phyloP scores from a whole-genome alignment of 1,284 basidiomycete genomes.

The Leccinum griseonigrum region DNA sequence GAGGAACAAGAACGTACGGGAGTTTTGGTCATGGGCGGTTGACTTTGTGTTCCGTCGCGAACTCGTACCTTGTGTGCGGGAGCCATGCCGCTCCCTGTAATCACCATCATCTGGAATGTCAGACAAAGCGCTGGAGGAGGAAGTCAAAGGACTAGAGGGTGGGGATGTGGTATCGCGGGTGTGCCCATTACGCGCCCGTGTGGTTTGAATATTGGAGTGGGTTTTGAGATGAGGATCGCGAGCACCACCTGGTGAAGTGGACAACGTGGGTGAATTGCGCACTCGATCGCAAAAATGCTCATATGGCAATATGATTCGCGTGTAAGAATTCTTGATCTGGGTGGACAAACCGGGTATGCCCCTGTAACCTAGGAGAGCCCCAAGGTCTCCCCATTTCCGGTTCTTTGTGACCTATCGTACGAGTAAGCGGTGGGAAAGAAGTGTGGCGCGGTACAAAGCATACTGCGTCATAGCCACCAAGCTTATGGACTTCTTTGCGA shows the following conservation, averaged over 20 bases:
- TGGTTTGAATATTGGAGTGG: conserved; percentile 39
- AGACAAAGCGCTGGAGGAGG: conserved; percentile 69
- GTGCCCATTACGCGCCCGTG: conserved; percentile 39
- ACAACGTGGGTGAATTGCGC: conserved; percentile 56
- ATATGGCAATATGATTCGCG: conserved; percentile 89
- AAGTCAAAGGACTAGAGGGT: conserved; percentile 69
- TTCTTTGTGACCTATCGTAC: conserved; percentile 63
- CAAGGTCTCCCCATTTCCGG: conserved; percentile 87
- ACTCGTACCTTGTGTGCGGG: conserved; percentile 30
- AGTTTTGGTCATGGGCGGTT: conserved; percentile 41
- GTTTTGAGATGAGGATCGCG: conserved; percentile 45
- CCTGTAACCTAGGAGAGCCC: conserved; percentile 77
- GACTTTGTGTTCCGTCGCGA: conserved; percentile 46
- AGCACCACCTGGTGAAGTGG: conserved; percentile 36
- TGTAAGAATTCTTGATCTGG: conserved; percentile 88
- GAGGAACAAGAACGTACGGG: conserved; percentile 30
- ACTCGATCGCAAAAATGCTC: conserved; percentile 86
- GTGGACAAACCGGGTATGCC: conserved; percentile 81
- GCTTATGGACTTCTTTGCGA: conserved; percentile 85
- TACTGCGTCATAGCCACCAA: conserved; percentile 87
- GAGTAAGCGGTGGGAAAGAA: conserved; percentile 27
- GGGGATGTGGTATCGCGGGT: conserved; percentile 42
- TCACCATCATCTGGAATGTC: conserved; percentile 76
- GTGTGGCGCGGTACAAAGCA: conserved; percentile 29
- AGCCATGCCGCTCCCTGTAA: conserved; percentile 42